Percentiles rank a stretch among this genome's conserved stretches.
phyloP scores from a whole-genome alignment of 2,329 filamentous ascomycete species.

The Fusarium sp. region DNA sequence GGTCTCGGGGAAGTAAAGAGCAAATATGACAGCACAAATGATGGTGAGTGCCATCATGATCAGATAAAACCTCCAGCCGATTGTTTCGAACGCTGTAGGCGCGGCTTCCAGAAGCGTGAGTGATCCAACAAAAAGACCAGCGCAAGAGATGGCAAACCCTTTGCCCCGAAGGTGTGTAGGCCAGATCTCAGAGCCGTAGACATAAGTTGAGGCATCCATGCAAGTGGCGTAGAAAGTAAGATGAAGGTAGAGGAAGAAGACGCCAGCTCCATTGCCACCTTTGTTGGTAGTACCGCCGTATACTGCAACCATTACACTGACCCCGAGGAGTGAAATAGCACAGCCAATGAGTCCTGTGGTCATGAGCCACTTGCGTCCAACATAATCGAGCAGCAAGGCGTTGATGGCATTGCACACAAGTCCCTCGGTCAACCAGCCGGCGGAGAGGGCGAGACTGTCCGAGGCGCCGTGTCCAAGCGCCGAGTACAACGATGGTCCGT shows the following conservation, averaged over 20 bases:
- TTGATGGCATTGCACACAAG: slow-evolving; percentile 2
- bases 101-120: neutral
- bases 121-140: neutral
- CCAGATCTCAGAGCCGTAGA: slow-evolving; percentile 10
- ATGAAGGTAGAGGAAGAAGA: slow-evolving; percentile 4
- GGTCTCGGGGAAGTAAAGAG: neutral
- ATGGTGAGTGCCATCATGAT: slow-evolving; percentile 9
- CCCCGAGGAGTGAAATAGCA: neutral
- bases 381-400: slow-evolving; percentile 3
- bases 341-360: neutral
- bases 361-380: slow-evolving; percentile 5
- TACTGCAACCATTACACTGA: neutral
- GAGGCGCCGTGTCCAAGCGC: neutral
- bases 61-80: neutral
- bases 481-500: neutral
- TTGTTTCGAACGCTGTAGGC: neutral
- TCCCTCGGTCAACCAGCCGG: slow-evolving; percentile 10
- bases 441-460: neutral
- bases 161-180: neutral
- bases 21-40: slow-evolving; percentile 3
- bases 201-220: slow-evolving; percentile 7
- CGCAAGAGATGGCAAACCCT: slow-evolving; percentile 1
- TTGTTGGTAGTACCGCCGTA: slow-evolving; percentile 1
- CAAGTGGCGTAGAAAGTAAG: slow-evolving; percentile 8
- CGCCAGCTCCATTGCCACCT: neutral